Conservation (phyloP, 352 stramenopile species). For the Aphanomyces euteiches region DNA sequence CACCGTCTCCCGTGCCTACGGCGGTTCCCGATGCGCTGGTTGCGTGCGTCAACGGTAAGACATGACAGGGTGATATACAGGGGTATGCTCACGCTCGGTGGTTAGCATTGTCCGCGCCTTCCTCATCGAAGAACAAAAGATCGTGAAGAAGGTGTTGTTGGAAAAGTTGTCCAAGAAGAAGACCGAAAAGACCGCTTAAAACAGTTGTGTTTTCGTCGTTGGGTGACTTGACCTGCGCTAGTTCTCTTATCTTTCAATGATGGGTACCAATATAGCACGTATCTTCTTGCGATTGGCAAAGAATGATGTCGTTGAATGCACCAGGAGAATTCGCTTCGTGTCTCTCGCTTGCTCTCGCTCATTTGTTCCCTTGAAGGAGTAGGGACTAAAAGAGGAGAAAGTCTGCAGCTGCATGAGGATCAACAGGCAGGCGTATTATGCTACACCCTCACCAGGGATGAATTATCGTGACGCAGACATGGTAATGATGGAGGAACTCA, state of each 20-base stretch:
- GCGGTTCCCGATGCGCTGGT: constrained; percentile 88
- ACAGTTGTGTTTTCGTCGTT: background rate
- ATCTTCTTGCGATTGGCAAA: constrained; percentile 31
- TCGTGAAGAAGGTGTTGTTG: constrained; percentile 98
- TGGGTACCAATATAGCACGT: constrained; percentile 29
- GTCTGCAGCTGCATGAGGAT: too few relatives aligned
- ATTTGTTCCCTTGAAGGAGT: too few relatives aligned
- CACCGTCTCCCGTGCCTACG: constrained; percentile 96
- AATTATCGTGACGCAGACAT: too few relatives aligned
- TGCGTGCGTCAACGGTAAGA: constrained; percentile 90
- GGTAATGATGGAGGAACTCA: too few relatives aligned
- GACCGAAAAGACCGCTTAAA: constrained; percentile 58
- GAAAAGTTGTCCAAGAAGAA: constrained; percentile 89
- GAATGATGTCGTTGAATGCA: background rate
- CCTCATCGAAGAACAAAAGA: constrained; percentile 99
- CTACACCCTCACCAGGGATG: too few relatives aligned
- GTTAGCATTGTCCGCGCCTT: constrained; percentile 95
- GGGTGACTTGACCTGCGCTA: constrained; percentile 24
- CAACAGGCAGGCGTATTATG: too few relatives aligned
- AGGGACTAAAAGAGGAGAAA: too few relatives aligned
- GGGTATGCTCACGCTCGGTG: background rate
- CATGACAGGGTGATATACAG: background rate
- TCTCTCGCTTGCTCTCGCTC: background rate
- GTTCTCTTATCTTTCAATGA: constrained; percentile 25
- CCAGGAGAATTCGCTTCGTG: background rate